Evolutionary conservation across 768 basidiomycete genomes (phyloP), one percentile per base, ranked within the genome.

Genomic region (Trametes cubensis): DNA sequence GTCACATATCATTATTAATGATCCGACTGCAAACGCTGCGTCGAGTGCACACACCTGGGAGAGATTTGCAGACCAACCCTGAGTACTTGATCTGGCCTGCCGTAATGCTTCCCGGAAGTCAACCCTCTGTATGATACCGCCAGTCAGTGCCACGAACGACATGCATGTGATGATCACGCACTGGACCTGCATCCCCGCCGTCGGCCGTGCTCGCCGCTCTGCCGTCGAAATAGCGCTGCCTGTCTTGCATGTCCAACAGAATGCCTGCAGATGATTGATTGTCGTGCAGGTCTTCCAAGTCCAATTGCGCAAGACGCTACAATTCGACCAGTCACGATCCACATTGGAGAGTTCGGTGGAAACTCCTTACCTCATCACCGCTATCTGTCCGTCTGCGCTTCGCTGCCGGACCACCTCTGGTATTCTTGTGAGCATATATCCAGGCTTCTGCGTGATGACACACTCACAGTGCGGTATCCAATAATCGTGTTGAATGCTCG

Each of bases 401-500:
- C 20, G 79, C 72, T 11, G 85, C 76, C 42, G 80, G 80, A 4
- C 74, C 71, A 55, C 88, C 85, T 11, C 87, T 87, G 5, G 34
- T 4, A 34, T 34, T 34, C 10, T 11, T 6, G 10, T 34, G 34
- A 34, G 34, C 34, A 34, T 34, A 34, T 34, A 34, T 34, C n/a
- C n/a, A 68, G 83, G 85, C 63, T 14, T 62, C 23, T 42, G 38
- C 15, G 30, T 49, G 56, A 25, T 40, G 48, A 3, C n/a, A 8
- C n/a, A 71, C 79, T 67, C 70, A 90, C 91, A 93, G 69, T 5
- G 90, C 88, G 45, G 92, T 87, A 60, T 90, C 88, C 15, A 98
- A 77, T 11, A 98, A 78, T 66, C 94, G 78, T 67, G 96, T 94
- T 0, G 94, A 97, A 73, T 99, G 97, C 70, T 98, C 94, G 69